phyloP scores from a whole-genome alignment of 176 grass and related monocot genomes.

The Panicum miliaceum region DNA sequence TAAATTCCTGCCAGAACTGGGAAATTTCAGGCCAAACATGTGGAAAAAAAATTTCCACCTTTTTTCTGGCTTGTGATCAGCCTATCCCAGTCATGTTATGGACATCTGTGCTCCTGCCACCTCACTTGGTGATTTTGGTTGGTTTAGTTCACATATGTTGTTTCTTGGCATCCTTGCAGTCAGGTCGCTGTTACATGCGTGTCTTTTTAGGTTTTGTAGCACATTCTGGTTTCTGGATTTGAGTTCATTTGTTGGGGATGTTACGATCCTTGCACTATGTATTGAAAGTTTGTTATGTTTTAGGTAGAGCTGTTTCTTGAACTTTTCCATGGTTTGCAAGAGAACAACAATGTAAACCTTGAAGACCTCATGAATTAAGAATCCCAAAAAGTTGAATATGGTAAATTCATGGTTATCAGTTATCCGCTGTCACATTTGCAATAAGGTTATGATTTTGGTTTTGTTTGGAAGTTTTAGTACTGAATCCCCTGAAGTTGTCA shows the following conservation, averaged over 20 bases:
- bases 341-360: background rate
- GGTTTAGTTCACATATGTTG: background rate
- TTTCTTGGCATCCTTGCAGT: background rate
- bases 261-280: background rate
- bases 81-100: background rate
- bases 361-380: background rate
- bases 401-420: background rate
- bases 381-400: conserved; percentile 1
- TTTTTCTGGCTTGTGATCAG: background rate
- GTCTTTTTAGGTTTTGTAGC: background rate
- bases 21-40: background rate
- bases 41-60: background rate
- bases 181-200: background rate
- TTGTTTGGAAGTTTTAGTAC: conserved; percentile 14
- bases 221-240: background rate
- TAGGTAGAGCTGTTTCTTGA: background rate
- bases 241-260: background rate
- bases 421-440: background rate
- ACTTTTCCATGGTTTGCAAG: background rate
- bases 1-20: background rate
- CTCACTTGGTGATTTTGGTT: background rate
- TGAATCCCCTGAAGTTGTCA: background rate
- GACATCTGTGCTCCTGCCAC: background rate
- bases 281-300: background rate
- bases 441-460: background rate